These are phyloP conservation scores for Gossypium lobatum DNA, from an alignment of 441 rosid species.

Conservation along the genomic window DNA sequence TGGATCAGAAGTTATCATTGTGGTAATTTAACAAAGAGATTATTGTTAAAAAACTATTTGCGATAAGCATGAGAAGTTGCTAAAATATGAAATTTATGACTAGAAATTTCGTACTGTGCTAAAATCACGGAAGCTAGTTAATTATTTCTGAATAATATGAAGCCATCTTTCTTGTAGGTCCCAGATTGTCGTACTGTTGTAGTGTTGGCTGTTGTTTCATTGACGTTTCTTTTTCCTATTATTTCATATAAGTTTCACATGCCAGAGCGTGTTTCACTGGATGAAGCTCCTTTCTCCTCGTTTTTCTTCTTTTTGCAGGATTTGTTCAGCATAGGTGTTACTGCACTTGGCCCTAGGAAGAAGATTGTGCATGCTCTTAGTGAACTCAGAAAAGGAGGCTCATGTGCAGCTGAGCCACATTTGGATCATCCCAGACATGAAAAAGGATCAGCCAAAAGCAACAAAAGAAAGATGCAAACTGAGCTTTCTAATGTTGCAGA, in stretches of 20 bases:
- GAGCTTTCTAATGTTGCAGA: slow-evolving; percentile 27
- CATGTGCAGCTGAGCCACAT: slow-evolving; percentile 20
- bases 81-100: neutral
- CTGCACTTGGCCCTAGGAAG: slow-evolving; percentile 91
- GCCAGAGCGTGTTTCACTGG: neutral
- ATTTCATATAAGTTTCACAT: neutral
- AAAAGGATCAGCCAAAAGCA: slow-evolving; percentile 21
- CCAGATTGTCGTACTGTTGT: neutral
- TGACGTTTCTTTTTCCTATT: neutral
- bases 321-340: slow-evolving; percentile 63
- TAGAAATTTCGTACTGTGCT: neutral
- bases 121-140: neutral
- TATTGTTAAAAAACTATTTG: neutral
- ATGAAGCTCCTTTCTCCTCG: neutral
- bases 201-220: neutral
- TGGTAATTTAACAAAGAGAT: neutral
- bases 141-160: neutral
- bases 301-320: slow-evolving; percentile 39
- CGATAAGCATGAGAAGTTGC: neutral
- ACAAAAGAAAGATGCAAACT: slow-evolving; percentile 29
- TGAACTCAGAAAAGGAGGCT: slow-evolving; percentile 38
- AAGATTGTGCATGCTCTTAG: slow-evolving; percentile 69
- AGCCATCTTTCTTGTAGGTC: neutral
- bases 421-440: slow-evolving; percentile 16
- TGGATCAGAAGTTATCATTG: neutral